These are phyloP conservation scores for Cryptococcus sp. DNA, from an alignment of 1,284 basidiomycete species.

Conservation along the genomic window DNA sequence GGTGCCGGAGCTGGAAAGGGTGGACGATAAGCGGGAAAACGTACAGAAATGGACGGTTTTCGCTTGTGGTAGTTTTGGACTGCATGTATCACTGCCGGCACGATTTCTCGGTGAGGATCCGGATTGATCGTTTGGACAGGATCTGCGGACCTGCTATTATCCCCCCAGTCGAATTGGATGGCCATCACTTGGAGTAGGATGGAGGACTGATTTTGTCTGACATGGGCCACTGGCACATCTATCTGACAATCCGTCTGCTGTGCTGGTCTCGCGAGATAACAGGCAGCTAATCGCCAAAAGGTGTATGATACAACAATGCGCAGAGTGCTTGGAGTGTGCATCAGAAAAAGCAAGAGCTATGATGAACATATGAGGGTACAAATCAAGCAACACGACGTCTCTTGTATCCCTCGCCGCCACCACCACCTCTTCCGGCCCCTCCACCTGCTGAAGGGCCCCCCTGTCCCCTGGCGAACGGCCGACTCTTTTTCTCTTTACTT, in stretches of 20 bases:
- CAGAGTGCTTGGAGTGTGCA: background rate
- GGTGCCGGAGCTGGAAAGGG: constrained; percentile 55
- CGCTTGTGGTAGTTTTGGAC: background rate
- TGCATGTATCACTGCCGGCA: background rate
- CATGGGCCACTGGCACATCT: no score
- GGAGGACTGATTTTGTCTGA: no score
- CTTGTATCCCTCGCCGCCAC: constrained; percentile 2
- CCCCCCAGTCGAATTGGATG: no score
- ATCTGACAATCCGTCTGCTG: no score
- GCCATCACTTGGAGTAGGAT: no score
- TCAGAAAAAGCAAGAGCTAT: background rate
- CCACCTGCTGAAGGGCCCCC: constrained; percentile 5
- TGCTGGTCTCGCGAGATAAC: no score
- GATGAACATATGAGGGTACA: background rate
- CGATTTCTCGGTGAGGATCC: no score
- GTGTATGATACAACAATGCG: no score
- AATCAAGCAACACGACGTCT: background rate
- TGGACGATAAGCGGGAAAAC: constrained; percentile 37
- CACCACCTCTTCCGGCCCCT: constrained; percentile 9
- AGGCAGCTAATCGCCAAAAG: no score
- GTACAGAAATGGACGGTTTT: background rate
- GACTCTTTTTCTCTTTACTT: constrained; percentile 82
- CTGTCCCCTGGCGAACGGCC: constrained; percentile 57
- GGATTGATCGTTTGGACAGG: no score
- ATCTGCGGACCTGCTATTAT: no score